These are phyloP conservation scores for Fusarium sp. DNA, from an alignment of 2,329 filamentous ascomycete genomes.

Conservation along the genomic window DNA sequence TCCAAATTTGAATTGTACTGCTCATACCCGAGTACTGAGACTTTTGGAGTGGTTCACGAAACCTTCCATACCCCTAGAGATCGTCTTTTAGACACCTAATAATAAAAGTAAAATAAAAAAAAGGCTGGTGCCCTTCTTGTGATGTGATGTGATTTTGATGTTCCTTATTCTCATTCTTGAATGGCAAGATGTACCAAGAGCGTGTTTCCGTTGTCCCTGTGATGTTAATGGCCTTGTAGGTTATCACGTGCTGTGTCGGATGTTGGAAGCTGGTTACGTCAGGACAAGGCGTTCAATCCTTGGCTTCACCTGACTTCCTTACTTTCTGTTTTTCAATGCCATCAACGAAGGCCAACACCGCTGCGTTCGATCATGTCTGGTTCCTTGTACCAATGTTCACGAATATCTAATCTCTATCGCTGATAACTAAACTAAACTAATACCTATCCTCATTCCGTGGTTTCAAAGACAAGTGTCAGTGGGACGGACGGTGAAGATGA, in stretches of 20 bases:
- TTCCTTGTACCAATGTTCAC: neutral
- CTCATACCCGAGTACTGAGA: conserved; percentile 52
- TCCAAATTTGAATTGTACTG: conserved; percentile 57
- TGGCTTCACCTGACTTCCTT: neutral
- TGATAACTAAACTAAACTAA: neutral
- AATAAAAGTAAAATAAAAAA: conserved; percentile 57
- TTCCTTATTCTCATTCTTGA: no score
- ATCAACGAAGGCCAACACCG: neutral
- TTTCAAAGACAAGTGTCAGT: neutral
- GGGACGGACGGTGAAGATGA: conserved; percentile 42
- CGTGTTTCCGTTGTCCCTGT: neutral
- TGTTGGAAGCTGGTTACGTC: neutral
- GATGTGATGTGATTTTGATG: neutral
- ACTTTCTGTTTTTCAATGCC: neutral
- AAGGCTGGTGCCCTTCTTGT: neutral
- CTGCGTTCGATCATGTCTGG: neutral
- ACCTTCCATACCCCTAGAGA: conserved; percentile 55
- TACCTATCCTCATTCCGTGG: neutral
- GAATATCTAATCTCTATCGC: neutral
- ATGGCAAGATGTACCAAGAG: no score
- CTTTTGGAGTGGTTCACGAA: conserved; percentile 51
- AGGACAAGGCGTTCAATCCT: neutral
- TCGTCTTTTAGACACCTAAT: conserved; percentile 57
- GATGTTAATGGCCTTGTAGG: neutral
- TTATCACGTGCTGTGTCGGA: neutral